phyloP scores from a whole-genome alignment of 495 filamentous ascomycete genomes.

The Annulohypoxylon stygium region DNA sequence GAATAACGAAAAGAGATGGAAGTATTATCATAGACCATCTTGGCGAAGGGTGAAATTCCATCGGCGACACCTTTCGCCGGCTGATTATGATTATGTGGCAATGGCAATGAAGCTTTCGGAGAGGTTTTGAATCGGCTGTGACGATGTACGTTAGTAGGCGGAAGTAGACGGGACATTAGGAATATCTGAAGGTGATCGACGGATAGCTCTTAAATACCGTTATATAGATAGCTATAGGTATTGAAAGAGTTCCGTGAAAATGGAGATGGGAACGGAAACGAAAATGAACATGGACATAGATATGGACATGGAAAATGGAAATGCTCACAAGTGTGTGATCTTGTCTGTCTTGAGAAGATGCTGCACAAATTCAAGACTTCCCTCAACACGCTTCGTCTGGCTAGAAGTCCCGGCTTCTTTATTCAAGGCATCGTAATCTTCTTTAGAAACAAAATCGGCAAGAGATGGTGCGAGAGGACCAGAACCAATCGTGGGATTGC shows the following conservation, averaged over 20 bases:
- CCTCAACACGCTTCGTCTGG: conserved; percentile 58
- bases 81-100: conserved; percentile 30
- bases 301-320: no score
- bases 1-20: conserved; percentile 54
- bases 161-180: background rate
- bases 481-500: conserved; percentile 71
- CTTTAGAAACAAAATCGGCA: conserved; percentile 58
- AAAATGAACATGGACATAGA: no score
- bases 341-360: conserved; percentile 75
- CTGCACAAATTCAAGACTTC: conserved; percentile 73
- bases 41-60: conserved; percentile 58
- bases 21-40: conserved; percentile 59
- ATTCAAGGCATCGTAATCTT: conserved; percentile 65
- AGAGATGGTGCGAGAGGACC: conserved; percentile 62
- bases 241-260: background rate
- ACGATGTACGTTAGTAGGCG: conserved; percentile 33
- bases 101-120: conserved; percentile 41
- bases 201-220: no score
- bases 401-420: conserved; percentile 59
- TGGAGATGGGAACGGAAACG: background rate
- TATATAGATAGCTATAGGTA: background rate
- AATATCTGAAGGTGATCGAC: no score
- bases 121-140: conserved; percentile 77
- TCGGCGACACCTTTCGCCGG: conserved; percentile 47
- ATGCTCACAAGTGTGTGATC: conserved; percentile 78